phyloP scores from a whole-genome alignment of 176 grass and related monocot species.

The Aegilops tauschii region DNA sequence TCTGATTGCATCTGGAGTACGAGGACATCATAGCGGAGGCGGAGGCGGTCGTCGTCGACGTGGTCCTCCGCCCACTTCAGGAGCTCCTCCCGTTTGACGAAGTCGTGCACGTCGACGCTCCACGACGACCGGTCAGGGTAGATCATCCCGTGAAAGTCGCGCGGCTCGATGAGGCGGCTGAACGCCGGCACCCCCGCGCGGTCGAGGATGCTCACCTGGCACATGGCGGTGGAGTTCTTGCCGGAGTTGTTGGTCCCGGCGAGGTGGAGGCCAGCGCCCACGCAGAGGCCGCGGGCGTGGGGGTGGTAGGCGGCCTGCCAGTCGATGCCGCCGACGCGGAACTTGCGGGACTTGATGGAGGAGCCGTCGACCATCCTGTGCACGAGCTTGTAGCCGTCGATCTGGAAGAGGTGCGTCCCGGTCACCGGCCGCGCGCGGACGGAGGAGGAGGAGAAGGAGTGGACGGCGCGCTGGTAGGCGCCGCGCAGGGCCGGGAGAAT shows the following conservation, averaged over 20 bases:
- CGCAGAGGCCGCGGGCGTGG: neutral
- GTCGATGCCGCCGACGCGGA: neutral
- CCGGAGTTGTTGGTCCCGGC: neutral
- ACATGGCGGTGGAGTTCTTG: neutral
- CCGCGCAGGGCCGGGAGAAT: neutral
- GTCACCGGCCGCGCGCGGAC: neutral
- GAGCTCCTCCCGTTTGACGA: neutral
- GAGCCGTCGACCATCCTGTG: neutral
- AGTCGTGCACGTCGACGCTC: neutral
- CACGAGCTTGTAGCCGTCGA: neutral
- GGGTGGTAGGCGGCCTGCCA: slow-evolving; percentile 1
- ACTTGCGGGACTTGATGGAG: neutral
- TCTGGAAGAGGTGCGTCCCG: neutral
- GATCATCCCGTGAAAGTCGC: neutral
- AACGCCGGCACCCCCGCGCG: neutral
- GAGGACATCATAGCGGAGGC: neutral
- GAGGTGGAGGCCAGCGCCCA: neutral
- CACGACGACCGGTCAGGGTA: neutral
- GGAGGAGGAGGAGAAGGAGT: neutral
- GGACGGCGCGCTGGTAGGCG: neutral
- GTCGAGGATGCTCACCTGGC: neutral
- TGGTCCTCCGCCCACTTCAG: neutral
- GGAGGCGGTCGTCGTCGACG: neutral
- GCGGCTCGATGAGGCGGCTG: neutral
- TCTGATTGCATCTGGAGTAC: neutral